Evolutionary conservation across 2,329 filamentous ascomycete genomes (phyloP).

Genomic region (Chalara sp.): DNA sequence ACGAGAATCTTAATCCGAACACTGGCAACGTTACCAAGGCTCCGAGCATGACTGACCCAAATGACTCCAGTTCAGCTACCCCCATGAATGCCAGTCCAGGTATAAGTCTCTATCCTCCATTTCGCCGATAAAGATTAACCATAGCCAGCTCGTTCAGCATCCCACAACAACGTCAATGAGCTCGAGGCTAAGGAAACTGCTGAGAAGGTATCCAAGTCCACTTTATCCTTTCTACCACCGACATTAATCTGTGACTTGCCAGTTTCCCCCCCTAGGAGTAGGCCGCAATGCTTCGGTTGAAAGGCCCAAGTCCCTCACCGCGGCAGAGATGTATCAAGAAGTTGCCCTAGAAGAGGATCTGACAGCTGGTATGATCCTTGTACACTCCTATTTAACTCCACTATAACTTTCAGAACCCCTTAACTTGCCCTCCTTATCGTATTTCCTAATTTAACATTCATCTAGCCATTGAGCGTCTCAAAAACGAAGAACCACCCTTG

Average conservation of each 20-base stretch:
- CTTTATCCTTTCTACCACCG: background rate
- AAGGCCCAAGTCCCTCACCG: slow-evolving; percentile 5
- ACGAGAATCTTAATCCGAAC: background rate
- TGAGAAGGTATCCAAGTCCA: background rate
- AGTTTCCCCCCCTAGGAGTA: background rate
- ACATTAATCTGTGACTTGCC: background rate
- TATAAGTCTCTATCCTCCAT: too few species aligned
- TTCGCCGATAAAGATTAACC: too few species aligned
- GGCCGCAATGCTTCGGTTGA: background rate
- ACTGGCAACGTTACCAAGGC: background rate
- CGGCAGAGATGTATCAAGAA: background rate
- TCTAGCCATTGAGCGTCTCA: slow-evolving; percentile 1
- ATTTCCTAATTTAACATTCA: too few species aligned
- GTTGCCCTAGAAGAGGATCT: background rate
- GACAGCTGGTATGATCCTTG: background rate
- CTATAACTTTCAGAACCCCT: too few species aligned
- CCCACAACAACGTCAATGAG: too few species aligned
- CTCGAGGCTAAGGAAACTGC: too few species aligned
- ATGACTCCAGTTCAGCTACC: too few species aligned
- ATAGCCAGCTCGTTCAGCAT: too few species aligned
- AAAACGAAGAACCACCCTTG: slow-evolving; percentile 1
- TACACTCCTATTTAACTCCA: too few species aligned
- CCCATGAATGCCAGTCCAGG: too few species aligned
- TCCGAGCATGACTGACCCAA: too few species aligned
- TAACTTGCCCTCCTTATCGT: too few species aligned